A percentile compares a stretch with the other conserved stretches of the same genome.
Conservation (phyloP, 176 grass and related monocot species). For the Eragrostis nindensis region DNA sequence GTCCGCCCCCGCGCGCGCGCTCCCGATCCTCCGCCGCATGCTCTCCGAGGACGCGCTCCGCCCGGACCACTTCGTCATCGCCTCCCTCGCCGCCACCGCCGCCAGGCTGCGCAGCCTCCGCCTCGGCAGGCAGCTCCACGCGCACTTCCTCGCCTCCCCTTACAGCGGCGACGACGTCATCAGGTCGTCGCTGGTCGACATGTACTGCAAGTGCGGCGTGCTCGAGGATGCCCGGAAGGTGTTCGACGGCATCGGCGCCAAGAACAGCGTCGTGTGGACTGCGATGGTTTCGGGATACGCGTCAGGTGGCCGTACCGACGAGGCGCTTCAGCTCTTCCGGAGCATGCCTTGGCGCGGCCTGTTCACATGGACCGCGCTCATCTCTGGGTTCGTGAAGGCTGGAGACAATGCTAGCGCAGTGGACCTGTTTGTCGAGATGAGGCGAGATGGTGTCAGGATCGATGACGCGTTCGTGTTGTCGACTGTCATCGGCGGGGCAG, state of each 20-base stretch:
- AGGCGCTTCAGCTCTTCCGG: conserved; percentile 63
- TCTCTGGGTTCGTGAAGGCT: conserved; percentile 67
- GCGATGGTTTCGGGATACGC: conserved; percentile 78
- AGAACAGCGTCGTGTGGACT: conserved; percentile 75
- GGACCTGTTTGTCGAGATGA: conserved; percentile 73
- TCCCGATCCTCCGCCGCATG: conserved; percentile 63
- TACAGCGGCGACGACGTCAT: conserved; percentile 60
- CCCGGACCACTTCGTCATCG: conserved; percentile 71
- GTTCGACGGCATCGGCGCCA: conserved; percentile 63
- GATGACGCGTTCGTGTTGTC: conserved; percentile 71
- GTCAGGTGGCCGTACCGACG: conserved; percentile 33
- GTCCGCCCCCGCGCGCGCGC: conserved; percentile 19
- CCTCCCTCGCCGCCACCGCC: conserved; percentile 58
- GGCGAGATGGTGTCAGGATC: conserved; percentile 56
- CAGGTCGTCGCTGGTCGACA: conserved; percentile 79
- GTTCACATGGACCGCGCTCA: conserved; percentile 83
- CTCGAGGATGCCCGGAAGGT: conserved; percentile 65
- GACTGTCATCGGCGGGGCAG: conserved; percentile 40
- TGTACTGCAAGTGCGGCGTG: conserved; percentile 79
- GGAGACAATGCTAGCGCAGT: conserved; percentile 51
- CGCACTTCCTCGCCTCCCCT: conserved; percentile 44
- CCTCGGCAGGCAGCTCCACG: conserved; percentile 77
- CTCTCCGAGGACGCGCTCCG: conserved; percentile 51
- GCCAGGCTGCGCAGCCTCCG: conserved; percentile 50
- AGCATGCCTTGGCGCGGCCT: conserved; percentile 64